Evolutionary conservation across 768 basidiomycete species (phyloP).

Genomic region (Gautieria morchelliformis): DNA sequence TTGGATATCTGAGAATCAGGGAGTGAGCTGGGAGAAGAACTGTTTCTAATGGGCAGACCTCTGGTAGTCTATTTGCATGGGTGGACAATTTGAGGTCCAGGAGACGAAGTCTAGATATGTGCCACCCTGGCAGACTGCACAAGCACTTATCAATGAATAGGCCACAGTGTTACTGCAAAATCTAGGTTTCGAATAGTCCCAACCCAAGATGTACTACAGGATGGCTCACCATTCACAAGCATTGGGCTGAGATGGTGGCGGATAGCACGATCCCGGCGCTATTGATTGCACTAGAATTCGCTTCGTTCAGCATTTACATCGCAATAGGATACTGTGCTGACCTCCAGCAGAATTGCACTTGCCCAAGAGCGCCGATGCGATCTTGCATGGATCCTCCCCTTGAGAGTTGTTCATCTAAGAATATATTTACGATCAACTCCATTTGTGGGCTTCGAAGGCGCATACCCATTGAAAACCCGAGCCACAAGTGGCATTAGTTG

Average conservation of each 20-base stretch:
- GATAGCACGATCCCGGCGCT: neutral
- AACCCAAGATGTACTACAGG: no score
- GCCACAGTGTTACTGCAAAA: conserved; percentile 36
- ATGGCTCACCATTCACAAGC: neutral
- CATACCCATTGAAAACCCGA: neutral
- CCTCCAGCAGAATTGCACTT: neutral
- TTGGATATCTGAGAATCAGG: neutral
- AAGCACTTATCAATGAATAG: conserved; percentile 48
- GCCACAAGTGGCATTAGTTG: neutral
- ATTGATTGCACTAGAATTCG: neutral
- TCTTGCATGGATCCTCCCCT: neutral
- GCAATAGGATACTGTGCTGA: neutral
- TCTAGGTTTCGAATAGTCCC: neutral
- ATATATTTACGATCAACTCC: neutral
- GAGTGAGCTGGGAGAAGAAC: neutral
- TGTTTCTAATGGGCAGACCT: neutral
- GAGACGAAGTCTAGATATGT: neutral
- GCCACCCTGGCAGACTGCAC: conserved; percentile 44
- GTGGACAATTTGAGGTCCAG: neutral
- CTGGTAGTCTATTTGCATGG: neutral
- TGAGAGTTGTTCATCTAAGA: neutral
- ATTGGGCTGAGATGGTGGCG: neutral
- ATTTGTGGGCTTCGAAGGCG: no score
- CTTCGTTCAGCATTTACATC: neutral
- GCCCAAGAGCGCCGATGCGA: neutral